Evolutionary conservation across 768 basidiomycete species (phyloP).

Genomic region (Trametes maxima): DNA sequence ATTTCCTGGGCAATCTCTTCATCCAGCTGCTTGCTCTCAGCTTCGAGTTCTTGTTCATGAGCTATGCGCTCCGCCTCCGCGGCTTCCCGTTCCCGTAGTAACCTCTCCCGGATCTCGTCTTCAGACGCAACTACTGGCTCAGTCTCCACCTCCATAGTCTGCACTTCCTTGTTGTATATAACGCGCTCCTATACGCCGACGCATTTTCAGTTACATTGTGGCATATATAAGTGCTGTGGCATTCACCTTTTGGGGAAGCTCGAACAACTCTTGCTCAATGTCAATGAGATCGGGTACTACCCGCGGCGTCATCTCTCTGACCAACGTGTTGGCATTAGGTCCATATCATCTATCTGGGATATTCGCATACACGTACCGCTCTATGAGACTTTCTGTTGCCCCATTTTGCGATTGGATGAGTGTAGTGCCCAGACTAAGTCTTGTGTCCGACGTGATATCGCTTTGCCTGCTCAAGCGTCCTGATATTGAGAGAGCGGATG

Average conservation of each 20-base stretch:
- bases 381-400: constrained; percentile 67
- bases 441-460: constrained; percentile 55
- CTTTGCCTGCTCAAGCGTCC: constrained; percentile 74
- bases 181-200: constrained; percentile 62
- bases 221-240: background rate
- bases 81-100: constrained; percentile 61
- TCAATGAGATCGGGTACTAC: constrained; percentile 82
- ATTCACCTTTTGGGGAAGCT: constrained; percentile 82
- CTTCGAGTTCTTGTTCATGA: constrained; percentile 78
- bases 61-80: constrained; percentile 69
- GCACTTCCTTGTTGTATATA: constrained; percentile 83
- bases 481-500: constrained; percentile 45
- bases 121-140: constrained; percentile 47
- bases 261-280: constrained; percentile 87
- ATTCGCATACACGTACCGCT: constrained; percentile 50
- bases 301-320: constrained; percentile 64
- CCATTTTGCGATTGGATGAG: constrained; percentile 51
- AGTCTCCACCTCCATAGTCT: constrained; percentile 68
- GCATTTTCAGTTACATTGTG: background rate
- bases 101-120: constrained; percentile 75
- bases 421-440: constrained; percentile 45
- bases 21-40: constrained; percentile 82
- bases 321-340: constrained; percentile 6
- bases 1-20: constrained; percentile 88
- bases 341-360: background rate